phyloP scores from a whole-genome alignment of 2,329 filamentous ascomycete genomes.

The Ustilaginoidea virens region DNA sequence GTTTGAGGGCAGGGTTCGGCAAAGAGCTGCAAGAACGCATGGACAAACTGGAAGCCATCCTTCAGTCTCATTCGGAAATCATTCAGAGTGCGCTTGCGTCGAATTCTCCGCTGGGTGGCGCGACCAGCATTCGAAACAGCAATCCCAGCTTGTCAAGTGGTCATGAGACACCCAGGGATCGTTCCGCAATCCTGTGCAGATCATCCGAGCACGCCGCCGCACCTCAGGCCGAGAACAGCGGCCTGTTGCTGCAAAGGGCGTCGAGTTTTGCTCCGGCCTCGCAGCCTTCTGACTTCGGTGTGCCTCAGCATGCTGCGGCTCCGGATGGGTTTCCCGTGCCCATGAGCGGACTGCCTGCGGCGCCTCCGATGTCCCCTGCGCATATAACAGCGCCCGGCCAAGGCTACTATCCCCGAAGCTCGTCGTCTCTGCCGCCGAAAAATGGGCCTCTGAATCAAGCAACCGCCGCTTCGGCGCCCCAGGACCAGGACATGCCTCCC shows the following conservation, averaged over 20 bases:
- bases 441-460: conserved; percentile 22
- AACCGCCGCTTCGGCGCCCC: conserved; percentile 9
- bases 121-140: conserved; percentile 31
- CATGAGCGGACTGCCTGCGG: conserved; percentile 22
- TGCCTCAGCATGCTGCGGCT: conserved; percentile 29
- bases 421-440: background rate
- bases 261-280: conserved; percentile 30
- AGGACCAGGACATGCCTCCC: conserved; percentile 54
- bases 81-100: conserved; percentile 39
- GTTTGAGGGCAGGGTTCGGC: conserved; percentile 51
- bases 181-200: conserved; percentile 27
- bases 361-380: conserved; percentile 19
- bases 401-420: conserved; percentile 26
- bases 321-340: conserved; percentile 33
- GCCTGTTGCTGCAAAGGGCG: conserved; percentile 46
- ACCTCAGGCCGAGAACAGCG: conserved; percentile 39
- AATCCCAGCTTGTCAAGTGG: conserved; percentile 37
- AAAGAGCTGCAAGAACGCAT: conserved; percentile 59
- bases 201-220: conserved; percentile 33
- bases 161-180: conserved; percentile 38
- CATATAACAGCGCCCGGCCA: conserved; percentile 27
- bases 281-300: conserved; percentile 34
- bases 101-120: conserved; percentile 15
- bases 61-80: conserved; percentile 51
- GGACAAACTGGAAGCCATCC: conserved; percentile 51